A percentile compares a stretch with the other conserved stretches of the same genome.
phyloP scores from a whole-genome alignment of 352 stramenopile species.

The Phytophthora pistaciae region DNA sequence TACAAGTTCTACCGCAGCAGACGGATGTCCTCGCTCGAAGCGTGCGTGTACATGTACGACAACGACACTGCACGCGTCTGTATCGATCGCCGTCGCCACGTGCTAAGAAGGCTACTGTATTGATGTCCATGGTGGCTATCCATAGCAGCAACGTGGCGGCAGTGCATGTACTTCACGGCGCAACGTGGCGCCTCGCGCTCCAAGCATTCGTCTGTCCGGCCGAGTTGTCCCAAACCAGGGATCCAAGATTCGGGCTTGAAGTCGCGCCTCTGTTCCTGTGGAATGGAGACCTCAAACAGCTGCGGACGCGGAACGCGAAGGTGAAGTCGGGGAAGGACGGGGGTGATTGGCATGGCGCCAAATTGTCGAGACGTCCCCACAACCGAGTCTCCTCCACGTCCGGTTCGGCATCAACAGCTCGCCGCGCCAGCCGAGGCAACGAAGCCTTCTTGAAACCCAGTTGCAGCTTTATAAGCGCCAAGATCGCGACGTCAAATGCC shows the following conservation, averaged over 20 bases:
- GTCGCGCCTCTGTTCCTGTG: constrained; percentile 18
- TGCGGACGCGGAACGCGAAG: constrained; percentile 30
- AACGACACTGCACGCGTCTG: not conserved
- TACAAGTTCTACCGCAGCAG: not conserved
- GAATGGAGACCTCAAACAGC: constrained; percentile 16
- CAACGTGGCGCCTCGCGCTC: constrained; percentile 13
- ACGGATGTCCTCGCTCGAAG: not conserved
- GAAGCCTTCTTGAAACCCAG: constrained; percentile 23
- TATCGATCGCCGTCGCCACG: constrained; percentile 4
- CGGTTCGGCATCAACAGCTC: constrained; percentile 10
- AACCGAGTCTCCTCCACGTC: constrained; percentile 16
- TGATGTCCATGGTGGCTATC: not conserved
- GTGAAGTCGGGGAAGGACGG: constrained; percentile 13
- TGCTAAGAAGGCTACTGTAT: not conserved
- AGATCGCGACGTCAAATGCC: not conserved
- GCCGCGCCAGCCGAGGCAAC: constrained; percentile 12
- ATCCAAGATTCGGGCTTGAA: constrained; percentile 31
- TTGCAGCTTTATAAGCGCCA: constrained; percentile 16
- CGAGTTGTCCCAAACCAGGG: constrained; percentile 13
- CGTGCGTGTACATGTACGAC: not conserved
- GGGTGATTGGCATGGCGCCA: constrained; percentile 22
- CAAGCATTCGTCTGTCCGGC: constrained; percentile 9
- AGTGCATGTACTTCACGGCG: not conserved
- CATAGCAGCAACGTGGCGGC: constrained; percentile 8
- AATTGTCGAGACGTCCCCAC: constrained; percentile 29